These are phyloP conservation scores for Rhizopogon roseolus DNA, from an alignment of 768 basidiomycete genomes.

Conservation along the genomic window DNA sequence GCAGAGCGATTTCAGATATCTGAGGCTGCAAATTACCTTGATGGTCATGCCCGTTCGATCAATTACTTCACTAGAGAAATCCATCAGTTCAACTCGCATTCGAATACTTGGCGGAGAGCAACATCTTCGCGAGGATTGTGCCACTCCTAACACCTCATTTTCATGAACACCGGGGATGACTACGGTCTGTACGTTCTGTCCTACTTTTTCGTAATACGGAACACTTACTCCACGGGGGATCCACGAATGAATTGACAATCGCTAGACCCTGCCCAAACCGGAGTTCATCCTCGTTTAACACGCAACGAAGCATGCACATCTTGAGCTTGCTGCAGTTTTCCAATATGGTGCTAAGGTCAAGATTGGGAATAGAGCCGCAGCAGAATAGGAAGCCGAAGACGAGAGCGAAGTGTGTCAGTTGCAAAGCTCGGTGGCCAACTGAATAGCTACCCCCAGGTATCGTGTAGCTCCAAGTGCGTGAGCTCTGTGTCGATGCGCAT, in stretches of 20 bases:
- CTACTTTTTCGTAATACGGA: not conserved
- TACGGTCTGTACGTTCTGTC: not conserved
- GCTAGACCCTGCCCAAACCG: not conserved
- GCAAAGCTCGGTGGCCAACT: not conserved
- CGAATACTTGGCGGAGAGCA: not conserved
- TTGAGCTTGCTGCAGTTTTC: not conserved
- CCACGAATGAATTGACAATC: not conserved
- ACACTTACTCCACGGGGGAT: not conserved
- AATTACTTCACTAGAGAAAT: not conserved
- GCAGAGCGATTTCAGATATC: not conserved
- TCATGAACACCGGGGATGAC: not conserved
- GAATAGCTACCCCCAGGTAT: not conserved
- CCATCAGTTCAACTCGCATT: not conserved
- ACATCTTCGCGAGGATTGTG: not conserved
- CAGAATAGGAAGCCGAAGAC: not conserved
- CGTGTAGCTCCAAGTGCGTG: not conserved
- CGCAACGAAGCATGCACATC: not conserved
- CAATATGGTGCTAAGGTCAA: not conserved
- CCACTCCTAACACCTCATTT: not conserved
- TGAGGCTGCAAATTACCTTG: not conserved
- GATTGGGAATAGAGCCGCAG: not conserved
- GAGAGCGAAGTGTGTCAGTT: not conserved
- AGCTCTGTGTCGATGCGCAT: constrained; percentile 31
- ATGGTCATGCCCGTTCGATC: not conserved
- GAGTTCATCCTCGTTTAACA: not conserved